Evolutionary conservation across 768 basidiomycete genomes (phyloP), one percentile per base, ranked within the genome.

Genomic region (Goffeauzyma gilvescens): DNA sequence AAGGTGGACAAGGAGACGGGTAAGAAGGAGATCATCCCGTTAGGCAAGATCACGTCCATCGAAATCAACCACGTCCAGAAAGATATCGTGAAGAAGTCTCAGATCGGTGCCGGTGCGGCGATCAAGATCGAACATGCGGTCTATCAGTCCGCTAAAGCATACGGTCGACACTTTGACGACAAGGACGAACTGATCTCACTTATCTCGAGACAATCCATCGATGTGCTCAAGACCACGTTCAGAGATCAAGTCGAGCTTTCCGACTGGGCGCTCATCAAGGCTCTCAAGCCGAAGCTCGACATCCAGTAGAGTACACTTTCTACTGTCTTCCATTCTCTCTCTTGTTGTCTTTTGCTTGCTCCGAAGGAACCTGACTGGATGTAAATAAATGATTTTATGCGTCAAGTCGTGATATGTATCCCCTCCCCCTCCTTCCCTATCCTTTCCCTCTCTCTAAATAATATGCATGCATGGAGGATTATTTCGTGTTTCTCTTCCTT

Each of bases 61-160:
- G 90, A 98, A 65, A 93, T 95, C 62, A 96, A 98, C 60, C 89
- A 96, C 68, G 93, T 90, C 62, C 63, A 76, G 2, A 68, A 69
- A 41, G 89, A 95, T 18, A 79, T 32, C 37, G 74, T 96, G 53
- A 96, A 93, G 69, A 89, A 84, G 65, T 70, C 77, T 2, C 86
- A 95, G 63, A 77, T 83, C n/a, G 90, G 86, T 55, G 89, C 73
- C 36, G 90, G 93, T 57, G 89, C 95, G 12, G 90, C 93, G 0
- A 82, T 96, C 53, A 98, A 96, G 72, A 95, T 96, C 47, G 93
- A 96, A 63, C 82, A 90, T 62, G 89, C 87, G 3, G 79, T 89
- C 9, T 87, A 96, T 64, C 81, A 95, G 66, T 80, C 81, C 20
- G 77, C 86, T 22, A 90, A 87, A 66, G 79, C 86, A 76, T 95